Percentiles rank a stretch among this genome's conserved stretches.
Evolutionary conservation across 768 basidiomycete genomes (phyloP).

Genomic region (Mycena sanguinolenta): DNA sequence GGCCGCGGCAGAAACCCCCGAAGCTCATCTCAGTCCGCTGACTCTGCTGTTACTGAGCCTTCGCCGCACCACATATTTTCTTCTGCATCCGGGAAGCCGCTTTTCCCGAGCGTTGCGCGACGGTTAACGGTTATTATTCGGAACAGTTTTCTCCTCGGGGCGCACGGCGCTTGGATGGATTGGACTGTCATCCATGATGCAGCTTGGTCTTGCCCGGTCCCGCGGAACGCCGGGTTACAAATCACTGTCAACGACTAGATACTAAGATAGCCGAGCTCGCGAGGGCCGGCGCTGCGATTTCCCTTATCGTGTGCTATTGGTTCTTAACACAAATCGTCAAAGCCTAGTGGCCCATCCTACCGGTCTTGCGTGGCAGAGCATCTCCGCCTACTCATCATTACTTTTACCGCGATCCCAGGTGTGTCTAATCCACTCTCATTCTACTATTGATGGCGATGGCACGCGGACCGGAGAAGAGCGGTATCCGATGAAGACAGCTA

Average conservation of each 20-base stretch:
- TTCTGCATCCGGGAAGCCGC: constrained; percentile 17
- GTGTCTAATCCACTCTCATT: constrained; percentile 8
- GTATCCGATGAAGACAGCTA: constrained; percentile 18
- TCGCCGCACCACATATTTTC: constrained; percentile 19
- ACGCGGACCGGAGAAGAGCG: constrained; percentile 21
- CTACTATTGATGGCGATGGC: constrained; percentile 19
- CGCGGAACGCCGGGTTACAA: constrained; percentile 25
- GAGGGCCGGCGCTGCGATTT: constrained; percentile 17
- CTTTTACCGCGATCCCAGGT: constrained; percentile 17
- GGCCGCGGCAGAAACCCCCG: no score
- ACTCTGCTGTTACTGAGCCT: no score
- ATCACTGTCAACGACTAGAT: not conserved
- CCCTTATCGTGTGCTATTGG: constrained; percentile 7
- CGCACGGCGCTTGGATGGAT: not conserved
- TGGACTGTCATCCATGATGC: constrained; percentile 2
- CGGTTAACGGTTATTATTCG: constrained; percentile 11
- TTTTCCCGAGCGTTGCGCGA: constrained; percentile 1
- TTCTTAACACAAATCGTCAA: constrained; percentile 13
- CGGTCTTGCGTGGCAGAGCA: constrained; percentile 18
- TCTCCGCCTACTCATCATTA: constrained; percentile 16
- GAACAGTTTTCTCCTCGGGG: constrained; percentile 14
- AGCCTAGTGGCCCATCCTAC: constrained; percentile 19
- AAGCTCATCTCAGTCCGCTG: no score
- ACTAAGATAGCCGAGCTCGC: constrained; percentile 23
- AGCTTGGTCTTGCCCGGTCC: constrained; percentile 8